Evolutionary conservation across 129 eudicot species (phyloP), one percentile per base, ranked within the genome.

Genomic region (Lonicera japonica): DNA sequence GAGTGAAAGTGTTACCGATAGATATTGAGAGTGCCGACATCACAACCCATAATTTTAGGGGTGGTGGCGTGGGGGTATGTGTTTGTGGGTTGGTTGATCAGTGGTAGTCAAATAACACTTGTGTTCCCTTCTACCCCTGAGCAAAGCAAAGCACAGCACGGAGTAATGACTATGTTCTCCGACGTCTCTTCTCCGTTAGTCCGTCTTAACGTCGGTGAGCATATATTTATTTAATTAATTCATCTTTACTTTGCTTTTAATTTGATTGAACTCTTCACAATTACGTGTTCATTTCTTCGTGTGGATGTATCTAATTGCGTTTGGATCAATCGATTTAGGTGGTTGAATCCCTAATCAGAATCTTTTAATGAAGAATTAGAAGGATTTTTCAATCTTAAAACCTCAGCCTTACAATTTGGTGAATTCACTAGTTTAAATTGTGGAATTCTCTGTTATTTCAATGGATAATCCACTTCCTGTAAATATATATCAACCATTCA

Each of bases 151-250:
- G 24, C 52, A 55, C 25, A 4, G 43, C 20, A 23, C 16, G 25
- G 0, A 16, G 11, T 54, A 41, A 73, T 39, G 64, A 62, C 56
- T 45, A 76, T 76, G 86, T 21, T 36, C 73, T 71, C 83, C 63
- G 76, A 68, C 54, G 67, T n/a, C 22, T 50, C 81, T 56, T 80
- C 90, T 60, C 70, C 89, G 23, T 48, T 80, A 11, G 68, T 87
- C 54, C 91, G 91, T 73, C 95, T 87, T 25, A 87, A 83, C 56
- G 78, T 87, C 66, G 95, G 95, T 86, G 12, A 13, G 50, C 59
- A 25, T 54, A 13, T 58, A 48, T 48, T 14, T 7, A 39, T 56
- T 69, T 36, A 5, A 8, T 4, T 5, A 6, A 29, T 29, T 29
- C 6, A 29, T 13, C 15, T 11, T 38, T 21, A 20, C 45, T 60